Evolutionary conservation across 1,284 basidiomycete genomes (phyloP).

Genomic region (Apiotrichum mycotoxinovorans): DNA sequence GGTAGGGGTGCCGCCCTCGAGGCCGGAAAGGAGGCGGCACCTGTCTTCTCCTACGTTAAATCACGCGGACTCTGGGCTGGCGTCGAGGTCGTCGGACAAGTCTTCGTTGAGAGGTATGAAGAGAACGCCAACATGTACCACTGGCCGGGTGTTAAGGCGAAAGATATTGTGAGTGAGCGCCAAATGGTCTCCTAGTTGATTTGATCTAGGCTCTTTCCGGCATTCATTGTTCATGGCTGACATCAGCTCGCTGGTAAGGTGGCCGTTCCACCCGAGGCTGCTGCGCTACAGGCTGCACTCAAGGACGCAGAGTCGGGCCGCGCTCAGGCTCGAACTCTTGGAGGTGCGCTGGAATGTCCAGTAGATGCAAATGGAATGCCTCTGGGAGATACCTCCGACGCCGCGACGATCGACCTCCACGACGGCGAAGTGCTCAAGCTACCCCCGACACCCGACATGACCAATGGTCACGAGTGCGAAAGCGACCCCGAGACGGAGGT

Average conservation of each 20-base stretch:
- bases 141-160: conserved; percentile 50
- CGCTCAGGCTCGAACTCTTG: conserved; percentile 49
- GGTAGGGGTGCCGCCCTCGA: conserved; percentile 54
- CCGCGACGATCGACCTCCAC: conserved; percentile 21
- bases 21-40: conserved; percentile 50
- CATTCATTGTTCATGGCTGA: no score
- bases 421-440: conserved; percentile 52
- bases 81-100: conserved; percentile 52
- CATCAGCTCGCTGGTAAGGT: conserved; percentile 50
- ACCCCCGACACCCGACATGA: conserved; percentile 51
- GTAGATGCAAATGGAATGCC: conserved; percentile 23
- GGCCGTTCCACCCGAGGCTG: conserved; percentile 50
- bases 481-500: conserved; percentile 40
- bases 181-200: not conserved
- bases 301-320: conserved; percentile 55
- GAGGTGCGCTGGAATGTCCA: conserved; percentile 38
- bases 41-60: conserved; percentile 51
- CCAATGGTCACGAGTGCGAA: conserved; percentile 43
- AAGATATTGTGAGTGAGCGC: conserved; percentile 47
- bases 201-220: no score
- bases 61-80: conserved; percentile 53
- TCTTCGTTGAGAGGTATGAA: conserved; percentile 49
- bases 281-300: conserved; percentile 50
- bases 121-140: conserved; percentile 50
- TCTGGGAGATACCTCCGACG: not conserved